These are phyloP conservation scores for Pseudocercospora macadamiae DNA, from an alignment of 2,329 filamentous ascomycete genomes.

Conservation along the genomic window DNA sequence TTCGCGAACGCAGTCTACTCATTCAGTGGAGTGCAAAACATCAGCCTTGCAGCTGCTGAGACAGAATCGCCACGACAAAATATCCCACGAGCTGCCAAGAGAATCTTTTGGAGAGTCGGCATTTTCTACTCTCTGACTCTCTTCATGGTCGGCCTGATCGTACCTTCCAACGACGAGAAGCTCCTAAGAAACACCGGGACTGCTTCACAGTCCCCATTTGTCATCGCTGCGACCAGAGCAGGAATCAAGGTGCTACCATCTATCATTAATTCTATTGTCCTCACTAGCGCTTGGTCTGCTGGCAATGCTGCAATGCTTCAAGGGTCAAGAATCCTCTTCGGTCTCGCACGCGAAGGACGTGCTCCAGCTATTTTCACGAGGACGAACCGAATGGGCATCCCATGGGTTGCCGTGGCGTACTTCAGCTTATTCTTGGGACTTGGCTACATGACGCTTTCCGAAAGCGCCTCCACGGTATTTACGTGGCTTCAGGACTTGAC, in stretches of 20 bases:
- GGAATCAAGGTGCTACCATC: constrained; percentile 63
- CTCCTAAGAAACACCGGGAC: constrained; percentile 37
- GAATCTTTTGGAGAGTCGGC: constrained; percentile 39
- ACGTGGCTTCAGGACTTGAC: constrained; percentile 36
- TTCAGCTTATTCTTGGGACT: constrained; percentile 24
- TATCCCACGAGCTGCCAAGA: constrained; percentile 36
- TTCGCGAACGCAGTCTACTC: constrained; percentile 38
- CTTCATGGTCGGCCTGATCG: constrained; percentile 33
- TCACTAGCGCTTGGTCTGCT: constrained; percentile 62
- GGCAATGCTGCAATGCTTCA: constrained; percentile 52
- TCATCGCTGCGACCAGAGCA: constrained; percentile 64
- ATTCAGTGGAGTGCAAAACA: constrained; percentile 64
- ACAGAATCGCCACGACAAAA: constrained; percentile 54
- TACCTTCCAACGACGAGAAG: constrained; percentile 32
- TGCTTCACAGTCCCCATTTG: constrained; percentile 59
- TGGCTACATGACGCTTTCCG: constrained; percentile 26
- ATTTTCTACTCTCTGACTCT: constrained; percentile 28
- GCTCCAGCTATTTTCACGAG: constrained; percentile 52
- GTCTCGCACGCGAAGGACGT: constrained; percentile 39
- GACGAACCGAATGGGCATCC: constrained; percentile 24
- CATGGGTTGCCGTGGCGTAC: constrained; percentile 20
- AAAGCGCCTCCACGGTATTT: constrained; percentile 32
- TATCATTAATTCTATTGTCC: constrained; percentile 69
- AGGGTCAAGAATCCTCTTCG: constrained; percentile 24
- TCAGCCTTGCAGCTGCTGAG: constrained; percentile 59